Evolutionary conservation across 805 yeast species (phyloP), one percentile per base, ranked within the genome.

Genomic region (Cyberlindnera suaveolens): DNA sequence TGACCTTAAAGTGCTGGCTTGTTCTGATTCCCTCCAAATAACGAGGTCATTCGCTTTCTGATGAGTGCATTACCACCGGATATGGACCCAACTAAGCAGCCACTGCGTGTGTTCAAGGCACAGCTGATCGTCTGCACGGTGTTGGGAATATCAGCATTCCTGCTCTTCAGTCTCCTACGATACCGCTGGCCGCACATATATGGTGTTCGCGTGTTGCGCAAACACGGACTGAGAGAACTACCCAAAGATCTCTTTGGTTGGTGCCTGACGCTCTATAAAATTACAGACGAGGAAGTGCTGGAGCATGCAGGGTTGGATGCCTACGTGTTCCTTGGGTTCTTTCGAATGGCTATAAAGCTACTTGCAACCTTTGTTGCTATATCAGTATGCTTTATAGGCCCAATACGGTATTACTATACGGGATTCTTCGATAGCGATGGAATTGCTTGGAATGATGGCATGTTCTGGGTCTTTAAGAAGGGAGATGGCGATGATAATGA

Each of bases 241-340:
- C 74, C 50, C 29, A 63, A 59, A 23, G 72, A 83, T 3, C 61
- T 83, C n/a, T 85, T 89, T 55, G 89, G 91, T 2, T 91, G 98
- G 98, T 71, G 90, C n/a, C 70, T 77, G 1, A 75, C 78, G 0
- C 65, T 91, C 9, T 75, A 77, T 57, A 61, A 62, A 14, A 78
- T 91, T n/a, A 70, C 74, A 18, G 98, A 93, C 51, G 74, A 77
- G 10, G 88, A 89, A 47, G 78, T 93, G 1, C 68, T 93, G 41
- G 91, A 88, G 48, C 83, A 82, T 54, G 95, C 96, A 3, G 99
- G 99, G 0, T 65, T 91, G 37, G 99, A 91, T 65, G 97, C 97
- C 0, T 88, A 74, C 64, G 98, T 93, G 40, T 91, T 85, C 56
- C 65, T 91, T 27, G 88, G 91, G 2, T 91, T 91, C 63, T 93